These are phyloP conservation scores for Centrapalus pauciflorus DNA, from an alignment of 129 eudicot genomes.

Conservation along the genomic window DNA sequence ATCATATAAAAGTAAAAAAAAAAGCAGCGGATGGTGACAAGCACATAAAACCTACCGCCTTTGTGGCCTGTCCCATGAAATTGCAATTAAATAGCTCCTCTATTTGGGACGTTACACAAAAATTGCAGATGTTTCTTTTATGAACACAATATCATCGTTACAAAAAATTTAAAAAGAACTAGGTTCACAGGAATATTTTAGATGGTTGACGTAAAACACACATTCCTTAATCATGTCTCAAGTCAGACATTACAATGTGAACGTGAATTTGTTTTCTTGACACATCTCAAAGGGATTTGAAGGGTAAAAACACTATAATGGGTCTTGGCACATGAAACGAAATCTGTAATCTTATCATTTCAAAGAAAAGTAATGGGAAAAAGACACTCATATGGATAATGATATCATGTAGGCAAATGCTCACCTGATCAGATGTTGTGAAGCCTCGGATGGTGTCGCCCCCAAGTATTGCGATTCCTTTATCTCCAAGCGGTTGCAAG, in stretches of 20 bases:
- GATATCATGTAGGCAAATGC: conserved; percentile 12
- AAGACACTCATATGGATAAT: not conserved
- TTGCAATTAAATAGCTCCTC: not conserved
- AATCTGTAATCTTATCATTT: not conserved
- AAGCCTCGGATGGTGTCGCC: conserved; percentile 98
- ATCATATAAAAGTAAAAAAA: no score
- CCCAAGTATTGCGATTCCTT: conserved; percentile 85
- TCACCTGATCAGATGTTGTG: conserved; percentile 92
- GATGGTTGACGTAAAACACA: no score
- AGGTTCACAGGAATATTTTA: no score
- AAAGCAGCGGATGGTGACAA: no score
- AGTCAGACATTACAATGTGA: not conserved
- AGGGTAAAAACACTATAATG: not conserved
- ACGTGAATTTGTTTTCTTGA: not conserved
- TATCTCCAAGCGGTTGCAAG: conserved; percentile 86
- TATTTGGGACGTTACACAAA: not conserved
- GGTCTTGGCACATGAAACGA: not conserved
- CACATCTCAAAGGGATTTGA: not conserved
- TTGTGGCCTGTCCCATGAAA: no score
- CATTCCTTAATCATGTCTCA: not conserved
- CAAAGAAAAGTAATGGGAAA: not conserved
- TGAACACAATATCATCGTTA: not conserved
- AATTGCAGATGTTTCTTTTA: not conserved
- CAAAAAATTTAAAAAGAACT: no score
- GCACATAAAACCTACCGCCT: no score